Base-by-base conservation (phyloP, 192 early-diverging fungal species). In the Geosiphon pyriformis region DNA sequence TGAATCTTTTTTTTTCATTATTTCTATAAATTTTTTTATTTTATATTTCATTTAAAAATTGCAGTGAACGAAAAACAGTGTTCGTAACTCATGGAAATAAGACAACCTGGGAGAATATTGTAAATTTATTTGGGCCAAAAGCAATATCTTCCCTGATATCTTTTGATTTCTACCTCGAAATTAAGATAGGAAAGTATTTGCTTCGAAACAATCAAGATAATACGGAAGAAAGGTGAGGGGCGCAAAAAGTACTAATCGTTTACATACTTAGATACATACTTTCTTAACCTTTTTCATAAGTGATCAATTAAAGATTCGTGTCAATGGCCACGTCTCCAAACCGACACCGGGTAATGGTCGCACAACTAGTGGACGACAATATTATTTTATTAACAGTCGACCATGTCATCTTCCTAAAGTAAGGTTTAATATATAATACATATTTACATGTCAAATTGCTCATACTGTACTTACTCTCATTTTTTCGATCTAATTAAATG, bases 331-430 rank as follows among this genome's bases (percentile, higher is more conserved):
- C 46, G 80, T 89, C 0, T 87, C 87, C 0, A 84, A 85, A 27
- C 88, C 92, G 0, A 68, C 71, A 26, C 81, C 83, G 3, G 84
- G 83, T 0, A 78, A 79, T 47, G 94, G 94, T 0, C 73, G 95
- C 7, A 88, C 84, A 29, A 87, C 74, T 15, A 35, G 76, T 1
- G 97, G 98, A 68, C 82, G 91, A 42, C 94, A 96, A 80, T 98
- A 86, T 63, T 74, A 89, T 31, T 98, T 80, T 65, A 83, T 99
- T 59, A 98, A 98, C 73, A 88, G 88, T 8, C 85, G 95, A 20
- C 95, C 97, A 0, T 92, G 93, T 61, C 80, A 83, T 51, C 72
- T 96, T 37, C 91, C 90, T 54, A 92, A 89, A 67, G 87, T 89
- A 69, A 25, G 47, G 8, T 35, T 58, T 31, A 34, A 27, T 56